Evolutionary conservation across 1,139 yeast genomes (phyloP).

Genomic region (Kluyveromyces sp.): DNA sequence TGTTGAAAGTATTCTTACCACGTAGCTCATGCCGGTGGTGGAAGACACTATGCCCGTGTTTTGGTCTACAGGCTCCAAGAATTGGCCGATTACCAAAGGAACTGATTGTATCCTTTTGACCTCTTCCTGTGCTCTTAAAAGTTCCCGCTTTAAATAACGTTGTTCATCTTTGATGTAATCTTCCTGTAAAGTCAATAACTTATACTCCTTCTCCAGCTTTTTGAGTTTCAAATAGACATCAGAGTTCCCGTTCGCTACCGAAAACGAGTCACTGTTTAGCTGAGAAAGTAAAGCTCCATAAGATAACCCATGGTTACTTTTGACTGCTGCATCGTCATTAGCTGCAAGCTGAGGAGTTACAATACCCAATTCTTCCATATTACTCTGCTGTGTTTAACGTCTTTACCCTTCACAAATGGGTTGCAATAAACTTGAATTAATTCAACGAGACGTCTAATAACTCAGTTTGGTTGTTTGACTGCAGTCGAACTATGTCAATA

Average conservation of each 20-base stretch:
- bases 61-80: constrained; percentile 94
- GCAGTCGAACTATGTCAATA: too few relatives aligned
- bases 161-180: constrained; percentile 97
- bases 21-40: constrained; percentile 96
- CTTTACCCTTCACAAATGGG: too few relatives aligned
- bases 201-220: constrained; percentile 83
- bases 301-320: constrained; percentile 11
- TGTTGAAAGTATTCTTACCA: constrained; percentile 88
- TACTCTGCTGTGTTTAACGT: too few relatives aligned
- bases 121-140: constrained; percentile 96
- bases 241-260: constrained; percentile 26
- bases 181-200: constrained; percentile 77
- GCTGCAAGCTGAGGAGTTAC: constrained; percentile 19
- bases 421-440: too few relatives aligned
- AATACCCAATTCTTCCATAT: constrained; percentile 59
- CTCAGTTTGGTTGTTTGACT: background rate
- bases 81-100: constrained; percentile 96
- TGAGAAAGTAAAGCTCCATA: constrained; percentile 27
- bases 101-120: constrained; percentile 96
- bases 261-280: constrained; percentile 16
- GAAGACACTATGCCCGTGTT: constrained; percentile 94
- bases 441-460: background rate
- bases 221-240: constrained; percentile 82
- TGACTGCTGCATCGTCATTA: constrained; percentile 10
- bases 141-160: constrained; percentile 89